Evolutionary conservation across 371 early-diverging fungal genomes (phyloP).

Genomic region (Rhizomucor miehei): DNA sequence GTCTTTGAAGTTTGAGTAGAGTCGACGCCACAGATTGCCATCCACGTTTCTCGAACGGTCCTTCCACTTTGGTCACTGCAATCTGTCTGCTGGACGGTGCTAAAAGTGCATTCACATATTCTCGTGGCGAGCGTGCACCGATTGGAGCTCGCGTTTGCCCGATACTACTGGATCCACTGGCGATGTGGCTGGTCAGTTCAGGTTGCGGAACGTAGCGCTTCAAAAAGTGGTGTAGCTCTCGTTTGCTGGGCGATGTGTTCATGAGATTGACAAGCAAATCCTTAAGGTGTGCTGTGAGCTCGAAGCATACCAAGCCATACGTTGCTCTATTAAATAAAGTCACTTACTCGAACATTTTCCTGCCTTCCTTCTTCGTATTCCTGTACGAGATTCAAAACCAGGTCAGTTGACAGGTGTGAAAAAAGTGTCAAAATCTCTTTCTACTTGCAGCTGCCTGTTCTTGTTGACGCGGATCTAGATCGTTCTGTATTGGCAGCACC

Average conservation of each 20-base stretch:
- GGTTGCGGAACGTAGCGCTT: conserved; percentile 56
- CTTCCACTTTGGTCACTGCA: conserved; percentile 62
- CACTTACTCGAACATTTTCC: conserved; percentile 10
- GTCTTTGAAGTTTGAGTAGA: conserved; percentile 63
- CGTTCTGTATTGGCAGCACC: too few species aligned
- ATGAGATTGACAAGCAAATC: conserved; percentile 53
- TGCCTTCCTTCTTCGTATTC: conserved; percentile 1
- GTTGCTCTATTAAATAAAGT: not conserved
- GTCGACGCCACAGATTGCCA: conserved; percentile 56
- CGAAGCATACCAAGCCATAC: not conserved
- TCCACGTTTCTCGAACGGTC: conserved; percentile 49
- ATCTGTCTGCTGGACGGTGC: conserved; percentile 48
- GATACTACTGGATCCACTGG: not conserved
- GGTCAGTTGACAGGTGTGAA: not conserved
- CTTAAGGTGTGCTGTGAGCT: too few species aligned
- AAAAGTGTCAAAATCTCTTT: conserved; percentile 1
- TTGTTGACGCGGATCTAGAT: too few species aligned
- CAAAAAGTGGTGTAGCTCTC: conserved; percentile 75
- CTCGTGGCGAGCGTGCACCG: conserved; percentile 28
- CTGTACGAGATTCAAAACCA: not conserved
- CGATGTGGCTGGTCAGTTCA: conserved; percentile 9
- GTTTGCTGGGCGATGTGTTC: conserved; percentile 71
- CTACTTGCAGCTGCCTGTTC: too few species aligned
- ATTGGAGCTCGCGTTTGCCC: conserved; percentile 3
- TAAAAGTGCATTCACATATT: conserved; percentile 50